Evolutionary conservation across 768 basidiomycete genomes (phyloP).

Genomic region (Tulasnella sp.): DNA sequence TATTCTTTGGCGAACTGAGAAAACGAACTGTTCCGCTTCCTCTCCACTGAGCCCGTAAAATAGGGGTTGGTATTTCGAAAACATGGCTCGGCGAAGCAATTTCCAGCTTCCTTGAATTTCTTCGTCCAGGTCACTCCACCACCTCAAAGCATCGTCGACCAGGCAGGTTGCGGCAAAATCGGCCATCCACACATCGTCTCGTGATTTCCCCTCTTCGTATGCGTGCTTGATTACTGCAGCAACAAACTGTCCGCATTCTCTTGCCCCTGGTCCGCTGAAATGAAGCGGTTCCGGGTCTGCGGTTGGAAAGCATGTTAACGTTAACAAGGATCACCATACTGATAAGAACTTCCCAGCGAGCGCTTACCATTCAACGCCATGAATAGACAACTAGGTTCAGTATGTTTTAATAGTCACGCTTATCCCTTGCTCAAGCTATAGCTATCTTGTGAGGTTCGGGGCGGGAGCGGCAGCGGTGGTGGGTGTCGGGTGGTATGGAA

Average conservation of each 20-base stretch:
- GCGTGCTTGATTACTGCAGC: neutral
- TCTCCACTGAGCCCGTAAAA: neutral
- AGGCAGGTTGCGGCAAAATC: neutral
- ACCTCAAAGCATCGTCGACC: neutral
- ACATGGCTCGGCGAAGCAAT: neutral
- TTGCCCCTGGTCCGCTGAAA: neutral
- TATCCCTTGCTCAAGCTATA: too few relatives aligned
- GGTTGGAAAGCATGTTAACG: too few relatives aligned
- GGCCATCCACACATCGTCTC: neutral
- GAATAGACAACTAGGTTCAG: too few relatives aligned
- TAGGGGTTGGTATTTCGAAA: neutral
- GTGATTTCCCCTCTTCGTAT: slow-evolving; percentile 19
- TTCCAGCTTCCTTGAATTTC: neutral
- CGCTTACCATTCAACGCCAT: too few relatives aligned
- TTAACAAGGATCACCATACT: neutral
- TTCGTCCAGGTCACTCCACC: neutral
- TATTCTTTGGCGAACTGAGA: neutral
- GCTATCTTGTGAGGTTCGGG: too few relatives aligned
- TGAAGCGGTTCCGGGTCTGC: neutral
- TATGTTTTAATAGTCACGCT: too few relatives aligned
- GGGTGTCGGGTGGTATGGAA: too few relatives aligned
- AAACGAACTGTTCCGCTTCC: neutral
- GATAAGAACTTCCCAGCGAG: too few relatives aligned
- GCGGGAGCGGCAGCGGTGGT: too few relatives aligned
- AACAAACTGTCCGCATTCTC: neutral